These are phyloP conservation scores for Xylaria telfairii DNA, from an alignment of 495 filamentous ascomycete species.

Conservation along the genomic window DNA sequence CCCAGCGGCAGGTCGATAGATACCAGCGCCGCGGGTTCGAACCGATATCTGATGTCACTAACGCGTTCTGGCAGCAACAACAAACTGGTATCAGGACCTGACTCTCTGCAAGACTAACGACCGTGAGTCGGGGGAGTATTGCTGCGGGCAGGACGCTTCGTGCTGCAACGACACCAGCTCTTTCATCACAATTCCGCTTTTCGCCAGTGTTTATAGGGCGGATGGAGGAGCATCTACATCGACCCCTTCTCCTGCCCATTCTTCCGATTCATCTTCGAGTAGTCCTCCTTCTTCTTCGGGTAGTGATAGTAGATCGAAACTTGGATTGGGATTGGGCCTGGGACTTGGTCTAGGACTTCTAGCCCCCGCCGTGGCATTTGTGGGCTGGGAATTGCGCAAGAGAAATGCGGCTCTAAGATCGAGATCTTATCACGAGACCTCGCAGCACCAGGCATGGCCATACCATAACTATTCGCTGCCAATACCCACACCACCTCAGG, in stretches of 20 bases:
- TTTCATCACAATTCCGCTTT: constrained; percentile 17
- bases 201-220: constrained; percentile 20
- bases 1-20: neutral
- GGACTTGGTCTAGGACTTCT: constrained; percentile 1
- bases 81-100: constrained; percentile 8
- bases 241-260: neutral
- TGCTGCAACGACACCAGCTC: constrained; percentile 24
- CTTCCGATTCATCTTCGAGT: constrained; percentile 1
- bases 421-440: neutral
- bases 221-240: neutral
- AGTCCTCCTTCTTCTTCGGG: constrained; percentile 45
- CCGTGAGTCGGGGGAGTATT: constrained; percentile 20
- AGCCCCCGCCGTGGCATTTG: neutral
- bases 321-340: neutral
- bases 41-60: neutral
- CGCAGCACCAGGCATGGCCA: neutral
- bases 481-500: neutral
- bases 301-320: neutral
- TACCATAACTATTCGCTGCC: neutral
- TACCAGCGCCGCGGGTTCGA: neutral
- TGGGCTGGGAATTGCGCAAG: constrained; percentile 12
- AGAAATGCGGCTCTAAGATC: neutral
- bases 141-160: constrained; percentile 27
- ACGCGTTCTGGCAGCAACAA: neutral
- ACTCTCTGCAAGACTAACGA: constrained; percentile 5